Evolutionary conservation across 352 stramenopile genomes (phyloP).

Genomic region (Phytophthora pinifolia): DNA sequence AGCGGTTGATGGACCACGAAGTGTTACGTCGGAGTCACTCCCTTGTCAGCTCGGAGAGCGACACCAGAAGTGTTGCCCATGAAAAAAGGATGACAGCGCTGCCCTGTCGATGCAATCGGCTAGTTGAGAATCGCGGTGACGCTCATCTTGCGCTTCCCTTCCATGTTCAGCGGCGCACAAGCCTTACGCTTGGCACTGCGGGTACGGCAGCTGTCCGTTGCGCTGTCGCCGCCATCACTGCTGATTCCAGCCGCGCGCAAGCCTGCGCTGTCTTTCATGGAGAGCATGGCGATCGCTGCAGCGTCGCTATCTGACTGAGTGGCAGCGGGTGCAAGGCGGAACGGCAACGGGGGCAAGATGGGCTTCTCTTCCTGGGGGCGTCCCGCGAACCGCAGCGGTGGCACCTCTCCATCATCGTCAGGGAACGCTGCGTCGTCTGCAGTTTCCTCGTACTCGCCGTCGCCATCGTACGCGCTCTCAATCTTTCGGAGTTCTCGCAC

Average conservation of each 20-base stretch:
- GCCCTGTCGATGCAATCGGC: constrained; percentile 3
- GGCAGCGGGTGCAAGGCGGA: constrained; percentile 22
- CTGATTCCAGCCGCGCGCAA: constrained; percentile 33
- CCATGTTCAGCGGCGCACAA: constrained; percentile 53
- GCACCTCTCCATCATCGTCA: constrained; percentile 32
- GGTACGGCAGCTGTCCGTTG: constrained; percentile 27
- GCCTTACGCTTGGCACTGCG: constrained; percentile 68
- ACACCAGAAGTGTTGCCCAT: constrained; percentile 4
- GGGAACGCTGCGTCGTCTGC: constrained; percentile 46
- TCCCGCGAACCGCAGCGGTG: constrained; percentile 26
- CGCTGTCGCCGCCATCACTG: constrained; percentile 46
- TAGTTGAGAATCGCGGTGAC: constrained; percentile 89
- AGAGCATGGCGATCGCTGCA: constrained; percentile 76
- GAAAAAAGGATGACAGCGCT: constrained; percentile 3
- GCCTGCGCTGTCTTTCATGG: constrained; percentile 64
- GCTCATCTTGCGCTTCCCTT: constrained; percentile 87
- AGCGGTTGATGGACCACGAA: constrained; percentile 16
- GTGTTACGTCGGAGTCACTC: not conserved
- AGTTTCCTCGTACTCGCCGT: constrained; percentile 68
- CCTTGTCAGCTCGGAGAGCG: constrained; percentile 7
- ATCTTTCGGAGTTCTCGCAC: constrained; percentile 70
- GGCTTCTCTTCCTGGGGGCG: constrained; percentile 29
- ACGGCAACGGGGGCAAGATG: constrained; percentile 21
- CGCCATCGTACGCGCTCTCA: constrained; percentile 66
- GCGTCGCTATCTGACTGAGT: constrained; percentile 79